Conservation (phyloP, 331 rosid genomes). For the Malus hybrid region DNA sequence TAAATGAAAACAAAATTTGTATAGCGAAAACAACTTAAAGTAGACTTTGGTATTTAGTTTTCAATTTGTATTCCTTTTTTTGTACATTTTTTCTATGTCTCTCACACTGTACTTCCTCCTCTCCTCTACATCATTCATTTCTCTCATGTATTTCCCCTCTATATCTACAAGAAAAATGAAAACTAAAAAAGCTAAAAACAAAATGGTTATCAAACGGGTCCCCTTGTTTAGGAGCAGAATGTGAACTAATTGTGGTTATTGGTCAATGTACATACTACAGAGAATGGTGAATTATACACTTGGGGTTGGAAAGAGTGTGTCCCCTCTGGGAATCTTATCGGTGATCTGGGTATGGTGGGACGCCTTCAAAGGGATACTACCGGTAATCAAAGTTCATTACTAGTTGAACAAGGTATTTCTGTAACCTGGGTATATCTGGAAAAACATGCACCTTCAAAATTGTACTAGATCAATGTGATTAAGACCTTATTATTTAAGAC, state of each 20-base stretch:
- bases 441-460: not conserved
- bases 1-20: not conserved
- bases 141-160: not conserved
- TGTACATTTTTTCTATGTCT: not conserved
- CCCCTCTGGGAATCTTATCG: slow-evolving; percentile 59
- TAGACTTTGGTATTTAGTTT: not conserved
- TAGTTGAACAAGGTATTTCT: slow-evolving; percentile 59
- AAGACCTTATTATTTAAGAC: slow-evolving; percentile 22
- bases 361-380: slow-evolving; percentile 37
- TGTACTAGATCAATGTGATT: slow-evolving; percentile 16
- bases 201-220: not conserved
- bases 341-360: slow-evolving; percentile 42
- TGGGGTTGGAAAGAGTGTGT: slow-evolving; percentile 99
- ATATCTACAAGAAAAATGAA: not conserved
- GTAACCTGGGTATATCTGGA: not conserved
- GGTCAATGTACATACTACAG: slow-evolving; percentile 23
- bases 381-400: slow-evolving; percentile 37
- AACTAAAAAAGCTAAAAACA: not conserved
- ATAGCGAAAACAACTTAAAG: not conserved
- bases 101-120: not conserved
- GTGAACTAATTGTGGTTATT: not conserved
- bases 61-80: not conserved
- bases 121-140: not conserved
- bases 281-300: slow-evolving; percentile 57
- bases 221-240: not conserved